Evolutionary conservation across 805 yeast species (phyloP), one percentile per base, ranked within the genome.

Genomic region (Yamadazyma ubonensis): DNA sequence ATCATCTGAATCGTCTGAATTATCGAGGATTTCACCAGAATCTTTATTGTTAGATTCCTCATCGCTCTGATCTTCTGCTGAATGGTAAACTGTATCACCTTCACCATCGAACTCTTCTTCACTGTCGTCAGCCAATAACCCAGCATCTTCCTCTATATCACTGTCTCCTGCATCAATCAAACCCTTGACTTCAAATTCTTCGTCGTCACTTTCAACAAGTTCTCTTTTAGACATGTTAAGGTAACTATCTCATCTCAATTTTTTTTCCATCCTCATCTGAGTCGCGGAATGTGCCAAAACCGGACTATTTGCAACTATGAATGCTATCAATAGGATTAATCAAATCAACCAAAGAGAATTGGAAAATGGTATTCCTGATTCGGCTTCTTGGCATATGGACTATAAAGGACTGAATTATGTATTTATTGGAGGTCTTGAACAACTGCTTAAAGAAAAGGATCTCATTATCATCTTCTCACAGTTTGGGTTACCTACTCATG

Each of bases 371-470:
- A 73, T 79, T 0, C 59, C 83, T 0, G 70, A 73, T 25, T 61
- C 68, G 3, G 86, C 84, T 0, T 88, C 96, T 5, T 91, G 98
- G 98, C 98, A 91, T 57, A 72, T 78, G 44, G 96, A 90, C 49
- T 88, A 81, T 54, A 65, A 65, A 17, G 90, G 88, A 47, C 76
- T 91, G 0, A 80, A 91, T 1, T 88, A 81, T 55, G 69, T 90
- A 1, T 85, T 70, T 53, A 79, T 91, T n/a, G 91, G 95, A 0
- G 78, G 82, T 3, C 58, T 91, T 8, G 81, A 88, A 7, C 61
- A 54, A 11, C 76, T 77, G 22, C 57, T 88, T 19, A 78, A 78
- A 6, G 96, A 88, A 55, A 79, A 80, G 34, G 97, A 91, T 55
- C 59, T 91, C 0, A 53, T 89, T 5, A 73, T 79, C 0, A 76